Conservation (phyloP, 257 asterid species). For the Solanum tacnaense region DNA sequence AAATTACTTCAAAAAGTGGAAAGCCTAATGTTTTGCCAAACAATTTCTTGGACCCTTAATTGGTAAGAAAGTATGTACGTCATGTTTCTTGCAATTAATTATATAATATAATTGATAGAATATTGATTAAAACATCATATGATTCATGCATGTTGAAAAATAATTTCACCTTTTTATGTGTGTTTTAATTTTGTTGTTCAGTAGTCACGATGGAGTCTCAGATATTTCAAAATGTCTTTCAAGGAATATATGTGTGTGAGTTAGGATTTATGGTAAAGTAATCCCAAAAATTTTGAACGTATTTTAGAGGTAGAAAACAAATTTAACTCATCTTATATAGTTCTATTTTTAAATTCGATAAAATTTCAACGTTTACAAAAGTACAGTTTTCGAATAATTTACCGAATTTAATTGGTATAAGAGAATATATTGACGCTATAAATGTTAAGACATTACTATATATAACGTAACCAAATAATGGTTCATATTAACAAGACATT, state of each 20-base stretch:
- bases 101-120: not conserved
- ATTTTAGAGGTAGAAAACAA: not conserved
- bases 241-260: not conserved
- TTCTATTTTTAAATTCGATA: not conserved
- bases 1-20: not conserved
- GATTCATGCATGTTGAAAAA: not conserved
- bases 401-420: not conserved
- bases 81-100: not conserved
- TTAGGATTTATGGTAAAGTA: not conserved
- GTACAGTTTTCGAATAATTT: not conserved
- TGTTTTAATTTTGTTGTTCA: not conserved
- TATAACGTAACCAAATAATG: not conserved
- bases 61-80: not conserved
- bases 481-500: not conserved
- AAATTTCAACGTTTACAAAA: not conserved
- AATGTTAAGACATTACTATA: not conserved
- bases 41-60: not conserved
- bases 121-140: not conserved
- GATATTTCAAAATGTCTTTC: not conserved
- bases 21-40: not conserved
- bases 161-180: not conserved
- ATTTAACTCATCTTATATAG: not conserved
- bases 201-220: too few relatives aligned
- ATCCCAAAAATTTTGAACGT: too few relatives aligned
- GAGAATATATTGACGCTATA: not conserved